Evolutionary conservation across 495 filamentous ascomycete species (phyloP), one percentile per base, ranked within the genome.

Genomic region (Daldinia decipiens): DNA sequence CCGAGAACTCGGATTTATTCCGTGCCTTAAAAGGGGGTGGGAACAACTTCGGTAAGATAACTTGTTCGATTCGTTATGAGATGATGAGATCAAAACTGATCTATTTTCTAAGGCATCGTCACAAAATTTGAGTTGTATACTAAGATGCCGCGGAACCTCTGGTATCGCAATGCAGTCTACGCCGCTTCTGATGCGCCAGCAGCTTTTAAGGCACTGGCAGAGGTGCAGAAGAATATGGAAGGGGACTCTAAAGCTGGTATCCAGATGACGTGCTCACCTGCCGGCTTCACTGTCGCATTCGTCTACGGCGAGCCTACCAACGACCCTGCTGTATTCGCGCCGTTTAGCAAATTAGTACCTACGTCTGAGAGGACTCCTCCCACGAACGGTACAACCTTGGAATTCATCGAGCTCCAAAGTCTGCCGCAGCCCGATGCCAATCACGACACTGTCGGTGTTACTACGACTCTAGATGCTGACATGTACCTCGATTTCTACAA

Each of bases 171-270:
- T 8, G 40, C 40, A n/a, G 19, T 45, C 40, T 45, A 45, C 40
- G 40, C 40, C 7, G 40, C 40, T 19, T 45, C 40, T 9, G 40
- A 45, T n/a, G 40, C 40, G 17, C n/a, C 2, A 19, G 40, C 40
- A 45, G 40, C 19, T 19, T 45, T 45, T 0, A 17, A 45, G 40
- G 40, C 40, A 6, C 7, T 45, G 17, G 40, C 40, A 19, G 40
- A 45, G 40, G 40, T 45, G 6, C 40, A 45, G 40, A 45, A 45
- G 5, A 45, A 45, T 45, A 45, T 45, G 40, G 40, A 45, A 45
- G 15, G 17, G 1, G 40, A 45, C 40, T 19, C 40, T 1, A 45
- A 45, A 45, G 40, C 40, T 21, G 40, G 40, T 21, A 45, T 45
- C 7, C 40, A 45, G 40, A 45, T 45, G 40, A 45, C 40, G 2